phyloP scores from a whole-genome alignment of 768 basidiomycete genomes.

The Floccularia luteovirens region DNA sequence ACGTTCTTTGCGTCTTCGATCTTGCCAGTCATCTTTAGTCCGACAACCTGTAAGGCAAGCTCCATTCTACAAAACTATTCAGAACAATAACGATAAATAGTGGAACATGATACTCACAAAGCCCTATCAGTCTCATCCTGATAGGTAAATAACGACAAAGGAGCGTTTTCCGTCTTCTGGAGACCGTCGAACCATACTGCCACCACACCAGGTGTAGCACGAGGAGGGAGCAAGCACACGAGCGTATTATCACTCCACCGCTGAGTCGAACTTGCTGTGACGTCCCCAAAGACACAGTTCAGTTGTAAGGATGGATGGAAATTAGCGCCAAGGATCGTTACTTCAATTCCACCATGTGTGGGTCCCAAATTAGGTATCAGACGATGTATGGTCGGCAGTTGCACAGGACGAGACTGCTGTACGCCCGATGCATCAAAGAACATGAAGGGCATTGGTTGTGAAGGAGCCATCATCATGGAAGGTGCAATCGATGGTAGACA shows the following conservation, averaged over 20 bases:
- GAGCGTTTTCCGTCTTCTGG: constrained; percentile 43
- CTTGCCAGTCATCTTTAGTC: constrained; percentile 94
- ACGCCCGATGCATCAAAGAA: constrained; percentile 50
- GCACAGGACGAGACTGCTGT: constrained; percentile 37
- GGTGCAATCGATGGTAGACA: constrained; percentile 14
- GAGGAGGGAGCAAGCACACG: constrained; percentile 85
- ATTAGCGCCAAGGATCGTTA: constrained; percentile 88
- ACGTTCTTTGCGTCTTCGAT: constrained; percentile 91
- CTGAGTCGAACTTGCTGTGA: constrained; percentile 75
- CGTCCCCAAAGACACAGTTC: constrained; percentile 81
- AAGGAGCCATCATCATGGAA: constrained; percentile 19
- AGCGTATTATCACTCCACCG: constrained; percentile 91
- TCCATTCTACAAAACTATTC: constrained; percentile 63
- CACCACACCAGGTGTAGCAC: constrained; percentile 75
- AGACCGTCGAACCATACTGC: constrained; percentile 85
- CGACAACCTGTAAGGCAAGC: constrained; percentile 90
- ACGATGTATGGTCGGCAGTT: constrained; percentile 72
- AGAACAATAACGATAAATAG: constrained; percentile 7
- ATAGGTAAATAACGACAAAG: constrained; percentile 77
- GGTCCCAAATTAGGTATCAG: constrained; percentile 82
- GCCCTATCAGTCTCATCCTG: constrained; percentile 85
- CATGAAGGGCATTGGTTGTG: constrained; percentile 48
- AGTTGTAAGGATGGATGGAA: constrained; percentile 72
- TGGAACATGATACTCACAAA: constrained; percentile 46
- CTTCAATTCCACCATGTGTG: constrained; percentile 88